Evolutionary conservation across 192 early-diverging fungal species (phyloP).

Genomic region (Coemansia sp.): DNA sequence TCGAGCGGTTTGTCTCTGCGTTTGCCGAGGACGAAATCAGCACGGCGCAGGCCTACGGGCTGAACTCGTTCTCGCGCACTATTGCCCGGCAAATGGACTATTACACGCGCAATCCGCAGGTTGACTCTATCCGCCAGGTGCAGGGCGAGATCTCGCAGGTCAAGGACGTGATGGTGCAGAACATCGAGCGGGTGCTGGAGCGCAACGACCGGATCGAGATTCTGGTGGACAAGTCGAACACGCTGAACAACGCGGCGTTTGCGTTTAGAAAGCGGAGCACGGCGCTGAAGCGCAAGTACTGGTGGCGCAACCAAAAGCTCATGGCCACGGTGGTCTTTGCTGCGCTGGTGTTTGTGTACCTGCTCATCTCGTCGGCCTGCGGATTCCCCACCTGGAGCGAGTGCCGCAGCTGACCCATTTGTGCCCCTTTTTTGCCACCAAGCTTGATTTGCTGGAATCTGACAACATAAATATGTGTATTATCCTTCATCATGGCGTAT

Average conservation of each 20-base stretch:
- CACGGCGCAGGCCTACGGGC: constrained; percentile 63
- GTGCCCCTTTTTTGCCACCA: too few relatives aligned
- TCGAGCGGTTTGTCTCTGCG: constrained; percentile 56
- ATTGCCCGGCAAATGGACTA: constrained; percentile 85
- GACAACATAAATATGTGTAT: too few relatives aligned
- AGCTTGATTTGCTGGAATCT: too few relatives aligned
- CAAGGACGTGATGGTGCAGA: constrained; percentile 91
- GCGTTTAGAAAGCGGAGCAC: constrained; percentile 87
- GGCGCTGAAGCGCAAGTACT: constrained; percentile 77
- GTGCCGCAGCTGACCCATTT: constrained; percentile 40
- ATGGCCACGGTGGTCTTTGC: constrained; percentile 64
- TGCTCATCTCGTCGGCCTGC: constrained; percentile 67
- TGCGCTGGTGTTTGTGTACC: constrained; percentile 66
- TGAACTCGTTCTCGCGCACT: constrained; percentile 76
- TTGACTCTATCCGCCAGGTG: constrained; percentile 74
- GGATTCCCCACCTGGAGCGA: constrained; percentile 70
- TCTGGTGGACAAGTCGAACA: constrained; percentile 87
- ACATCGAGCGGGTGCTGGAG: constrained; percentile 87
- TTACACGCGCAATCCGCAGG: constrained; percentile 64
- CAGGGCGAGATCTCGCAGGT: constrained; percentile 91
- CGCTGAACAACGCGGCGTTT: constrained; percentile 81
- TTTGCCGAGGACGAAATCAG: constrained; percentile 56
- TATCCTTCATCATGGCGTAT: too few relatives aligned
- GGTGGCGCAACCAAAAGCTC: constrained; percentile 92
- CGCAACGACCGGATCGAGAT: constrained; percentile 85